Evolutionary conservation across 495 filamentous ascomycete species (phyloP), one percentile per base, ranked within the genome.

Genomic region (Penicillium coffeae): DNA sequence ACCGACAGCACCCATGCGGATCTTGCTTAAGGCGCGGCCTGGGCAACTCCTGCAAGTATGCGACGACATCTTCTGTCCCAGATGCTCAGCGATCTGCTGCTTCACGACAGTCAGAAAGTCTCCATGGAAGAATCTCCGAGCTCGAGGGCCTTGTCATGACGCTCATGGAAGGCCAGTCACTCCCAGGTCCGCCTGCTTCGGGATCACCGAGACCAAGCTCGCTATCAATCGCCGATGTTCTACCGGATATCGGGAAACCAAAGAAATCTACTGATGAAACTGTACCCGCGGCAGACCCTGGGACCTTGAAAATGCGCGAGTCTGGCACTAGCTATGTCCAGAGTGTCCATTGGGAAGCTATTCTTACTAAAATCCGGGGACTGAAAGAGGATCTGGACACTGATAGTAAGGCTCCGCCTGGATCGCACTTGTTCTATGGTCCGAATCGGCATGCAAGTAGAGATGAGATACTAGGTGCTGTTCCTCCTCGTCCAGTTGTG

Each of bases 401-500:
- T 14, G 39, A 50, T 35, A 45, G 35, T 41, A 49, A 43, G 41
- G 13, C 10, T 15, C 38, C 22, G 1, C 44, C 44, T 2, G 25
- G 21, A 4, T 57, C 60, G 12, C 51, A 56, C 25, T 52, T 69
- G 9, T 45, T 69, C 38, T 69, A 69, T 50, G 19, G 34, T 30
- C 52, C 60, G 14, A 58, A 51, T 25, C 37, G 54, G 38, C 56
- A 58, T 21, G 42, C 46, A 16, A 60, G 43, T 32, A 54, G 49
- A 33, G 54, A 45, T 34, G 58, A 59, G 42, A 69, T 70, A 20
- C 39, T 72, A 18, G 52, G 51, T 39, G 35, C 53, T 20, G 12
- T 72, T 19, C 67, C 69, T 42, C 18, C 58, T 21, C 62, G 64
- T 10, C 50, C 54, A 18, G 47, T 57, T 20, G 65, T 60, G 21